A percentile compares a stretch with the other conserved stretches of the same genome.
phyloP scores from a whole-genome alignment of 352 stramenopile genomes.

The Globisporangium spiculum region DNA sequence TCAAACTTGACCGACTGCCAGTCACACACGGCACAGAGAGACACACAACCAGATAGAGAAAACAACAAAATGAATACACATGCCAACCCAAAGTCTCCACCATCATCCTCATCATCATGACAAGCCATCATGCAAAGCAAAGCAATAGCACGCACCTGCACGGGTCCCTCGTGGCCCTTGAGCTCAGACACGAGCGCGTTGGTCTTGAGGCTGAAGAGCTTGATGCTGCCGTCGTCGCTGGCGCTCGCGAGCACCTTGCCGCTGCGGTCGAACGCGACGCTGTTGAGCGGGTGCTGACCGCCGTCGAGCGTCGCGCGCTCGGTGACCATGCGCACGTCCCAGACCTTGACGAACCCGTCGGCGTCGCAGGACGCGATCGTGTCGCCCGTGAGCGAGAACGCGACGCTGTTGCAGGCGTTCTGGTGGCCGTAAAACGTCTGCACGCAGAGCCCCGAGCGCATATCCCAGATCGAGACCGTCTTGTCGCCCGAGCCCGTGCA shows the following conservation, averaged over 20 bases:
- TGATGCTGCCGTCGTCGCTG: conserved; percentile 89
- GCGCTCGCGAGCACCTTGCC: conserved; percentile 81
- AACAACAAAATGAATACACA: conserved; percentile 6
- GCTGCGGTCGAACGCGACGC: conserved; percentile 88
- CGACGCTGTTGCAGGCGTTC: conserved; percentile 92
- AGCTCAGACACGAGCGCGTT: conserved; percentile 71
- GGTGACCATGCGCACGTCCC: conserved; percentile 94
- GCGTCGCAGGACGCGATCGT: conserved; percentile 91
- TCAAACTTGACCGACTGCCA: conserved; percentile 87
- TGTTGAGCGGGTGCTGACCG: conserved; percentile 89
- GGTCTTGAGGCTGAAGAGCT: conserved; percentile 84
- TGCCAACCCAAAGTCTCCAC: conserved; percentile 16
- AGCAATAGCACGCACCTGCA: conserved; percentile 73
- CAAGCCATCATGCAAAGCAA: conserved; percentile 24
- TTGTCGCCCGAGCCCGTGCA: conserved; percentile 94
- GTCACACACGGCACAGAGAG: conserved; percentile 4
- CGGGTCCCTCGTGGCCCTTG: conserved; percentile 89
- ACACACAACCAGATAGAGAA: conserved; percentile 4
- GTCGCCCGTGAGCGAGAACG: conserved; percentile 85
- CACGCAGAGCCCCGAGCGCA: conserved; percentile 89
- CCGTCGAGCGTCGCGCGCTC: conserved; percentile 86
- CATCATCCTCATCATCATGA: conserved; percentile 6
- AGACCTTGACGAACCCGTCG: conserved; percentile 93
- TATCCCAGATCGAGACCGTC: conserved; percentile 94
- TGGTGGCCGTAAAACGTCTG: conserved; percentile 96